Conservation (phyloP, 192 early-diverging fungal genomes). For the Chytriomyces hyalinus region DNA sequence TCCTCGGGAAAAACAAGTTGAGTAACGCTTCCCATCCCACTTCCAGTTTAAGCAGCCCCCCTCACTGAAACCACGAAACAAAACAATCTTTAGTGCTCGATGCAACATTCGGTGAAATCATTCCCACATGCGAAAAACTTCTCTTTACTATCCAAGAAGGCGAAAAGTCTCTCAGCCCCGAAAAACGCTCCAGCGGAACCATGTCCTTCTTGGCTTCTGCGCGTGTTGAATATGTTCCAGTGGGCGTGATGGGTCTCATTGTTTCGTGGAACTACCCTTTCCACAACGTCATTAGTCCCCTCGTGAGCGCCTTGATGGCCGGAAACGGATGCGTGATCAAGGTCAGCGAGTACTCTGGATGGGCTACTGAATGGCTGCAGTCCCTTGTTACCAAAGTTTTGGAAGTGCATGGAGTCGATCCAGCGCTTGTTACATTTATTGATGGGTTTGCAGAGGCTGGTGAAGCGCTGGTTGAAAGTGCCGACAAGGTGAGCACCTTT, state of each 20-base stretch:
- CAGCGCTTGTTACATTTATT: slow-evolving; percentile 78
- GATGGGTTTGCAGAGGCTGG: slow-evolving; percentile 84
- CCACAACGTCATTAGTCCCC: slow-evolving; percentile 68
- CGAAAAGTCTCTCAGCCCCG: slow-evolving; percentile 69
- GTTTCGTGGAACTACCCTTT: slow-evolving; percentile 90
- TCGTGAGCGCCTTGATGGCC: slow-evolving; percentile 81
- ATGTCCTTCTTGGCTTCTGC: slow-evolving; percentile 80
- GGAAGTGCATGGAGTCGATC: slow-evolving; percentile 73
- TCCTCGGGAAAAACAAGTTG: slow-evolving; percentile 78
- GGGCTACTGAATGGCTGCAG: slow-evolving; percentile 74
- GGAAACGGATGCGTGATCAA: slow-evolving; percentile 89
- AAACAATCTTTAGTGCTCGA: slow-evolving; percentile 63
- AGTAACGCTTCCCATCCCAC: background rate
- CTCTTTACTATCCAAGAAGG: slow-evolving; percentile 82
- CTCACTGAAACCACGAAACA: background rate
- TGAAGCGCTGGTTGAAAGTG: slow-evolving; percentile 64
- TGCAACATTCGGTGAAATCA: slow-evolving; percentile 82
- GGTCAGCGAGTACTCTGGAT: slow-evolving; percentile 82
- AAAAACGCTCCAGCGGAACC: slow-evolving; percentile 68
- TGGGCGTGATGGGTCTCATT: slow-evolving; percentile 80
- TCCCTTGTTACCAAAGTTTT: slow-evolving; percentile 70
- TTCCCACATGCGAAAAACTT: slow-evolving; percentile 78
- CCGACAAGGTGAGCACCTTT: slow-evolving; percentile 38
- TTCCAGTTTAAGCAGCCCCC: background rate
- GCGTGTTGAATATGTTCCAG: slow-evolving; percentile 77